Evolutionary conservation across 2,329 filamentous ascomycete species (phyloP), one percentile per base, ranked within the genome.

Genomic region (Periconia sp.): DNA sequence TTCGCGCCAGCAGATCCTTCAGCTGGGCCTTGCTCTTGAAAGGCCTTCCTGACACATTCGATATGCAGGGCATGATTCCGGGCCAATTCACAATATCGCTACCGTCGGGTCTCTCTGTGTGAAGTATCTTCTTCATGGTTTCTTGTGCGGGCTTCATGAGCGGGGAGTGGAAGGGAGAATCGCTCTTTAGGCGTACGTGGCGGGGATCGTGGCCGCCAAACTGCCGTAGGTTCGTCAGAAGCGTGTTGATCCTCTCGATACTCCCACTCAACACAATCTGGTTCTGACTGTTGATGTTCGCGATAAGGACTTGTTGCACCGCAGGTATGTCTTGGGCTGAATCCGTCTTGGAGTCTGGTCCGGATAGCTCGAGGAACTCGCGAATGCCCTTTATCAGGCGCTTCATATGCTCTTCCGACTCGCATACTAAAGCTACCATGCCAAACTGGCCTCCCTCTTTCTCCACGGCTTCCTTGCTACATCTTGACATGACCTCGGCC

Each of bases 241-340:
- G 82, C 43, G 85, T 86, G 60, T 84, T 85, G 68, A 96, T 96
- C 56, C 85, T 81, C 59, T 86, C 85, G 39, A 96, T 86, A 69
- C 85, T 92, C 24, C 92, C 92, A 64, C 88, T 94, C 38, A 97
- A 78, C 37, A 96, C 92, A 59, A 97, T 95, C 73, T 97, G 92
- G 66, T 96, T 96, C 74, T 91, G 94, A 68, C 86, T 89, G 74
- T 97, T 97, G 73, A 95, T 85, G 71, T 97, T 96, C 46, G 91
- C 92, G 57, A 97, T 91, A 55, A 87, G 77, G 36, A 96, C 92
- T 70, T 95, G 88, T 63, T 94, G 83, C 40, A 95, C 90, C 3
- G 89, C 83, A 13, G 88, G 87, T 21, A 85, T 72, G 54, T 88
- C 80, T 52, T 84, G 77, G 47, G 79, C 80, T 56, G 82, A 85